Percentiles rank a stretch among this genome's conserved stretches.
Conservation (phyloP, 2,329 filamentous ascomycete genomes). For the Thielaviopsis musarum region DNA sequence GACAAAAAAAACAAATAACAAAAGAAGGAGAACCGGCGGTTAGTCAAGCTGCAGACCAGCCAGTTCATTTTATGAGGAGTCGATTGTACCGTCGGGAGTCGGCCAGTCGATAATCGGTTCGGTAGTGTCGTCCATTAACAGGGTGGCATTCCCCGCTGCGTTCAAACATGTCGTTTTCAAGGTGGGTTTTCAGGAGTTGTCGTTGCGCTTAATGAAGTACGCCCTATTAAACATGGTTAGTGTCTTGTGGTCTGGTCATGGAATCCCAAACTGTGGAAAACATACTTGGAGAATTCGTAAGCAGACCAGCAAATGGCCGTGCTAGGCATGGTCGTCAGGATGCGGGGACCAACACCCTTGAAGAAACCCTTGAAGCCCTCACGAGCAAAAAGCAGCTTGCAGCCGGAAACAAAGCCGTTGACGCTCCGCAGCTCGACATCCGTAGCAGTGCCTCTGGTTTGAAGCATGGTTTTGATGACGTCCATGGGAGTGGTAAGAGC, state of each 20-base stretch:
- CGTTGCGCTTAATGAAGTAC: conserved; percentile 42
- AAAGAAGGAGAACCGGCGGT: neutral
- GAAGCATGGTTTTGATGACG: conserved; percentile 93
- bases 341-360: conserved; percentile 75
- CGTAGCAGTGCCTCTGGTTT: conserved; percentile 71
- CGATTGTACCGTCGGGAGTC: neutral
- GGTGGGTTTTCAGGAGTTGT: conserved; percentile 20
- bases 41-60: neutral
- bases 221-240: conserved; percentile 24
- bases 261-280: conserved; percentile 10
- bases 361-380: conserved; percentile 82
- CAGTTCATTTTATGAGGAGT: neutral
- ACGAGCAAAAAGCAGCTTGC: conserved; percentile 62
- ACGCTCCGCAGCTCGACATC: conserved; percentile 73
- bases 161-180: neutral
- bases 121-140: neutral
- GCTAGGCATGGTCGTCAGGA: conserved; percentile 94
- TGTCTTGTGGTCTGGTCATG: neutral
- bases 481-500: conserved; percentile 92
- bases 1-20: neutral
- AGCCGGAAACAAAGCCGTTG: conserved; percentile 65
- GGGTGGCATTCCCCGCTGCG: neutral
- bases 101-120: neutral
- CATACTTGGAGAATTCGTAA: conserved; percentile 52
- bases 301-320: conserved; percentile 98